Conservation (phyloP, 345 rosid species). For the Syzygium oleosum region DNA sequence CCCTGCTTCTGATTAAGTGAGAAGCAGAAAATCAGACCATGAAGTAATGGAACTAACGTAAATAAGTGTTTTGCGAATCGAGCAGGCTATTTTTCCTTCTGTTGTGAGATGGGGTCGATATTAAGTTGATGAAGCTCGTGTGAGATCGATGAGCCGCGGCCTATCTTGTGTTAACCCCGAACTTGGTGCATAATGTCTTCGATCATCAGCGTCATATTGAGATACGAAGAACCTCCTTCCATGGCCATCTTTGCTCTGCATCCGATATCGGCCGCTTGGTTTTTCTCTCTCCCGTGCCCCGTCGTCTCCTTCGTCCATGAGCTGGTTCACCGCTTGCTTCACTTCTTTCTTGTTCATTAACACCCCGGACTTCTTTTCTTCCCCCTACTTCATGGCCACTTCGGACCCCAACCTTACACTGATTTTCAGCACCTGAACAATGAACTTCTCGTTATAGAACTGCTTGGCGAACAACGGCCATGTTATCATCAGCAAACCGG, state of each 20-base stretch:
- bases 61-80: too few relatives aligned
- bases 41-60: not conserved
- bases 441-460: conserved; percentile 24
- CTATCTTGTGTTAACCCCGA: not conserved
- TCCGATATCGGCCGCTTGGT: conserved; percentile 7
- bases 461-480: conserved; percentile 25
- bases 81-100: too few relatives aligned
- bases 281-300: conserved; percentile 11
- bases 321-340: not conserved
- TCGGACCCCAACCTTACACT: conserved; percentile 11
- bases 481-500: conserved; percentile 12
- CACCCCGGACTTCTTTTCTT: conserved; percentile 4
- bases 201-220: conserved; percentile 7
- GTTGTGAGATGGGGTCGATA: not conserved
- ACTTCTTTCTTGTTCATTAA: conserved; percentile 5
- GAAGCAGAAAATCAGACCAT: not conserved
- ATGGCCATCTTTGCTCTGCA: conserved; percentile 13
- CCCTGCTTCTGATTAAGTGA: not conserved
- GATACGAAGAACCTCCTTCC: conserved; percentile 21
- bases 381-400: not conserved
- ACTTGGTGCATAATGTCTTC: conserved; percentile 7
- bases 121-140: not conserved
- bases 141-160: not conserved
- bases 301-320: conserved; percentile 16
- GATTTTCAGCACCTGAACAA: conserved; percentile 10